A percentile compares a stretch with the other conserved stretches of the same genome.
Conservation (phyloP, 305 asterid species). For the Euphrasia arctica region DNA sequence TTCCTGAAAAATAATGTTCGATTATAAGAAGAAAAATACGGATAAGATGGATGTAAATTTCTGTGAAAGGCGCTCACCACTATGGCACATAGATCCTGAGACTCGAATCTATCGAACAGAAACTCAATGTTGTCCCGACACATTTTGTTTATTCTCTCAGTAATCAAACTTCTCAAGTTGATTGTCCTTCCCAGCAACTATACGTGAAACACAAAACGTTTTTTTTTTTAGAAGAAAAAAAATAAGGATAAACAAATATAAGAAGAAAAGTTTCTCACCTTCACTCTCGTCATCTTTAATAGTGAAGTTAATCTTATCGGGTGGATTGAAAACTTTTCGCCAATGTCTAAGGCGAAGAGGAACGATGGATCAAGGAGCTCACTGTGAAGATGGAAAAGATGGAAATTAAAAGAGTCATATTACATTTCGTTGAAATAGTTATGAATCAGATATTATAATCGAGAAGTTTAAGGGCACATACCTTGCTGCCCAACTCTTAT, state of each 20-base stretch:
- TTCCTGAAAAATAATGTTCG: slow-evolving; percentile 57
- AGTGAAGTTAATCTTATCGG: slow-evolving; percentile 83
- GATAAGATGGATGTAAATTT: slow-evolving; percentile 23
- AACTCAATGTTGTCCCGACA: slow-evolving; percentile 91
- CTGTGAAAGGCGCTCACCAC: slow-evolving; percentile 55
- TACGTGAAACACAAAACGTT: slow-evolving; percentile 23
- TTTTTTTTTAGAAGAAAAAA: not conserved
- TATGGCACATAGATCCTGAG: slow-evolving; percentile 91
- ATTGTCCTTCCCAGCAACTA: slow-evolving; percentile 96
- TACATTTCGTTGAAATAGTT: slow-evolving; percentile 16
- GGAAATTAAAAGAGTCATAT: slow-evolving; percentile 3
- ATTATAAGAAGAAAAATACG: slow-evolving; percentile 24
- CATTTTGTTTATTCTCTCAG: slow-evolving; percentile 87
- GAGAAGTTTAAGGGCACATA: slow-evolving; percentile 32
- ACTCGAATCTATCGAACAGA: slow-evolving; percentile 88
- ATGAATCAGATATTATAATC: slow-evolving; percentile 7
- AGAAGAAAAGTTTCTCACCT: slow-evolving; percentile 45
- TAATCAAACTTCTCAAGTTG: slow-evolving; percentile 87
- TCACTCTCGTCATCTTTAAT: slow-evolving; percentile 81
- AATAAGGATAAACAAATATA: not conserved
- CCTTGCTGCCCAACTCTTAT: slow-evolving; percentile 99
- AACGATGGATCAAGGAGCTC: slow-evolving; percentile 96
- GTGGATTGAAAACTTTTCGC: slow-evolving; percentile 85
- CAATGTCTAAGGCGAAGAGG: slow-evolving; percentile 83
- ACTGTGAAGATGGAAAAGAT: slow-evolving; percentile 43